Evolutionary conservation across 2,329 filamentous ascomycete genomes (phyloP), one percentile per base, ranked within the genome.

Genomic region (Lasiodiplodia gonubiensis): DNA sequence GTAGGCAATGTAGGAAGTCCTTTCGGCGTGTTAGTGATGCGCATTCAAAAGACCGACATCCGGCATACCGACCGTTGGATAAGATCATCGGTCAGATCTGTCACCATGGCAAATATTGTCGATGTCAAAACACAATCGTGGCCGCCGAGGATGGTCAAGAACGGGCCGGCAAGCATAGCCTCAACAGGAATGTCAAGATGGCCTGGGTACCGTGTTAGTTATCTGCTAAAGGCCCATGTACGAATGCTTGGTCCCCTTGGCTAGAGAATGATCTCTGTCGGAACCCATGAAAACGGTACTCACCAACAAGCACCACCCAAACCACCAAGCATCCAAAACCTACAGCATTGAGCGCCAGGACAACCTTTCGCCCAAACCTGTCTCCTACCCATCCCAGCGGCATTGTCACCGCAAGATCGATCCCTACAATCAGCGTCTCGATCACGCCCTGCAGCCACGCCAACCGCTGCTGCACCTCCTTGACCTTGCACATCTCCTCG

Each of bases 401-500:
- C 57, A 79, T 74, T 2, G 76, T 78, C 8, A 78, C 75, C 3
- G 76, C 18, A 42, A 78, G 76, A 68, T 79, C 76, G 75, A 49
- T 55, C 1, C 77, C 71, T 21, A 78, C 74, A n/a, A 73, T 64
- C 16, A 75, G 74, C 8, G 78, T 78, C 60, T 80, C 78, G 73
- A 79, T 77, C 35, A 76, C 74, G 0, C 86, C 86, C 67, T 86
- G 83, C 4, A 87, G 78, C 78, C 82, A 82, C 2, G 85, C 86
- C 10, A 88, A 76, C 18, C 77, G 76, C 66, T 82, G 77, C 72
- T 88, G 86, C 5, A 88, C 79, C 14, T 72, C 73, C 67, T 86
- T 80, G 11, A 85, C 72, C 71, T 88, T 88, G 74, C 86, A 88
- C 3, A 86, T 72, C 67, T 79, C 75, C 73, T 88, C 86, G 1